Evolutionary conservation across 768 basidiomycete species (phyloP).

Genomic region (Termitomyces heimii): DNA sequence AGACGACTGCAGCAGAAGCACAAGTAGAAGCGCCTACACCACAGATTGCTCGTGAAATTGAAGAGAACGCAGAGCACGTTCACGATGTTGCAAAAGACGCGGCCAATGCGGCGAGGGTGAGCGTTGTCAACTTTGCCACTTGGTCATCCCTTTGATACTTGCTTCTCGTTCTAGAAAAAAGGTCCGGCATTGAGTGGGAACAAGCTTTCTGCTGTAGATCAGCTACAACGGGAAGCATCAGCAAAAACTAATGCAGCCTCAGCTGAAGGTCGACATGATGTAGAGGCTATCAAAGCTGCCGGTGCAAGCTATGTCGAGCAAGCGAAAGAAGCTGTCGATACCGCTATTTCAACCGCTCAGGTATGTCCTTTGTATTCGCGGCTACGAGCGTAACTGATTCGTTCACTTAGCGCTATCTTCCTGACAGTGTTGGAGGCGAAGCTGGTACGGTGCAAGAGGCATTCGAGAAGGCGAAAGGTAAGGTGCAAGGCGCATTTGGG

Average conservation of each 20-base stretch:
- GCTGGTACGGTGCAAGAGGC: constrained; percentile 20
- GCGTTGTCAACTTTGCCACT: not conserved
- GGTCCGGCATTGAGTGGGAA: constrained; percentile 24
- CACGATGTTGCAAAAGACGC: constrained; percentile 45
- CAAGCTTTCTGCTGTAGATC: constrained; percentile 25
- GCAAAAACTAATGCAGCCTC: constrained; percentile 46
- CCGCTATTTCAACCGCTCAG: constrained; percentile 39
- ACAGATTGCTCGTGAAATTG: constrained; percentile 35
- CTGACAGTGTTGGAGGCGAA: constrained; percentile 20
- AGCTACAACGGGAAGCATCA: constrained; percentile 28
- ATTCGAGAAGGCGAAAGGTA: constrained; percentile 29
- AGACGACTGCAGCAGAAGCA: constrained; percentile 52
- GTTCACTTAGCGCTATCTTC: constrained; percentile 21
- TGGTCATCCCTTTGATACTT: not conserved
- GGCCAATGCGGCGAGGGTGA: constrained; percentile 47
- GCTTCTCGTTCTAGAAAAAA: constrained; percentile 18
- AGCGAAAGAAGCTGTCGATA: constrained; percentile 41
- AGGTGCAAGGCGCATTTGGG: constrained; percentile 23
- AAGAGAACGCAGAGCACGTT: constrained; percentile 37
- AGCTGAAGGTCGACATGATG: constrained; percentile 47
- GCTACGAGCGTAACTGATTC: not conserved
- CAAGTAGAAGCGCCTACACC: constrained; percentile 41
- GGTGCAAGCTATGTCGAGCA: constrained; percentile 48
- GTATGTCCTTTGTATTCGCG: constrained; percentile 17
- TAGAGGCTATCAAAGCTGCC: constrained; percentile 38